Conservation (phyloP, 139 green algal genomes). For the Pleodorina starrii region DNA sequence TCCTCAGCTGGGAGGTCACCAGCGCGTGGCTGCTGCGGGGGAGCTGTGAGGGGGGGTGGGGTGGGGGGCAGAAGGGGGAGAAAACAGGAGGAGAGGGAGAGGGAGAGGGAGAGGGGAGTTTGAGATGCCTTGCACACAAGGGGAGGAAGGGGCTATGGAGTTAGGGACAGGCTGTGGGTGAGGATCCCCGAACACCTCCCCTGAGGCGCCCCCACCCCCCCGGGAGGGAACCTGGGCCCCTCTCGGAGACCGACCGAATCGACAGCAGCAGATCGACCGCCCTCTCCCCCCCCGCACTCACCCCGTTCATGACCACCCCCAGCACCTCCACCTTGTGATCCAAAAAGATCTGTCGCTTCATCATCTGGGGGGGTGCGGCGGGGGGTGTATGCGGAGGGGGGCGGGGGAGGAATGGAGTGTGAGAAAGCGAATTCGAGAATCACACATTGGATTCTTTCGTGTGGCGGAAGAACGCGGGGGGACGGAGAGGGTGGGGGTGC, state of each 20-base stretch:
- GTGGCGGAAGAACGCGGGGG: too few relatives aligned
- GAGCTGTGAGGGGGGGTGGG: slow-evolving; percentile 16
- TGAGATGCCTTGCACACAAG: too few relatives aligned
- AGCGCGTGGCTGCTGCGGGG: neutral
- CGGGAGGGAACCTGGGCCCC: too few relatives aligned
- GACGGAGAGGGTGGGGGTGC: too few relatives aligned
- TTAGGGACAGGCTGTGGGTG: too few relatives aligned
- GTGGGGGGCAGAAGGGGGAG: neutral
- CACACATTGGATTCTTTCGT: too few relatives aligned
- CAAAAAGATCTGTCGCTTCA: slow-evolving; percentile 59
- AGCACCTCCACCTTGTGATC: slow-evolving; percentile 67
- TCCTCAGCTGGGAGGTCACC: neutral
- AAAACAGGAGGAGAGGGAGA: too few relatives aligned
- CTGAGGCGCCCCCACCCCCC: too few relatives aligned
- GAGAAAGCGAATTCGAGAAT: neutral
- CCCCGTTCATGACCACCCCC: slow-evolving; percentile 79
- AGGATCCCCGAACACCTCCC: too few relatives aligned
- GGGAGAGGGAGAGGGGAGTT: neutral
- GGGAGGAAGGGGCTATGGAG: too few relatives aligned
- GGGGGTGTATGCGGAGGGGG: neutral
- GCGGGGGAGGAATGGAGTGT: neutral
- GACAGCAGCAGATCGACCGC: too few relatives aligned
- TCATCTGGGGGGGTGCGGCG: slow-evolving; percentile 29
- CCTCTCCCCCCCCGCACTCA: slow-evolving; percentile 10
- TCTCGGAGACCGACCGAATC: too few relatives aligned